Evolutionary conservation across 345 rosid genomes (phyloP).

Genomic region (Pugionium dolabratum): DNA sequence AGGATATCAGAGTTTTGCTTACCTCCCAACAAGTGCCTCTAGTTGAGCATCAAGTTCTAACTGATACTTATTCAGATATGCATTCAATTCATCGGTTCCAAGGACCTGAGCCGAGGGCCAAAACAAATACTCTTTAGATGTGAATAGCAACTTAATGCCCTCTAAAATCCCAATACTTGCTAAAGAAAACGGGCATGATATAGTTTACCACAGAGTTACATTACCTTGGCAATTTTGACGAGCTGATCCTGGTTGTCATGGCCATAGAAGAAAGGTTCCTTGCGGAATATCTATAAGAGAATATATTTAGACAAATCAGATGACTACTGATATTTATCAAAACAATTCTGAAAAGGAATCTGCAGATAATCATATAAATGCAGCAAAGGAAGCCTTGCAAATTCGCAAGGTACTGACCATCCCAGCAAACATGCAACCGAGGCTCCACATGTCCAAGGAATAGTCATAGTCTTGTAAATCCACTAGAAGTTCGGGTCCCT

Average conservation of each 20-base stretch:
- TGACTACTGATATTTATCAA: background rate
- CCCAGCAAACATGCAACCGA: conserved; percentile 99
- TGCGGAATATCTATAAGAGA: conserved; percentile 71
- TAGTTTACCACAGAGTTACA: background rate
- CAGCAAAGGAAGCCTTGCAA: conserved; percentile 13
- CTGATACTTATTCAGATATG: conserved; percentile 85
- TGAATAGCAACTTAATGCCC: conserved; percentile 2
- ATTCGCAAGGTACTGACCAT: conserved; percentile 60
- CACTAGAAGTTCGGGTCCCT: conserved; percentile 96
- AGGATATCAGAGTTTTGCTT: conserved; percentile 1
- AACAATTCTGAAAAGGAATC: too few relatives aligned
- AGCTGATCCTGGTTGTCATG: conserved; percentile 99
- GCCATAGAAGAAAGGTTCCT: conserved; percentile 98
- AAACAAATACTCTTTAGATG: conserved; percentile 1
- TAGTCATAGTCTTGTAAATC: conserved; percentile 99
- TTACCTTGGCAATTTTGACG: conserved; percentile 96
- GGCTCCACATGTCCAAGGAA: conserved; percentile 99
- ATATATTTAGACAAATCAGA: conserved; percentile 10
- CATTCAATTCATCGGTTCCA: conserved; percentile 94
- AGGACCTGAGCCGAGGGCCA: conserved; percentile 59
- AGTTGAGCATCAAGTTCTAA: conserved; percentile 96
- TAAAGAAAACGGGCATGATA: background rate
- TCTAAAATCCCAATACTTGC: too few relatives aligned
- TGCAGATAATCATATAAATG: conserved; percentile 14
- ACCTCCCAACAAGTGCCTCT: conserved; percentile 98